Evolutionary conservation across 2,329 filamentous ascomycete genomes (phyloP).

Genomic region (Trichoderma cornu-damae): DNA sequence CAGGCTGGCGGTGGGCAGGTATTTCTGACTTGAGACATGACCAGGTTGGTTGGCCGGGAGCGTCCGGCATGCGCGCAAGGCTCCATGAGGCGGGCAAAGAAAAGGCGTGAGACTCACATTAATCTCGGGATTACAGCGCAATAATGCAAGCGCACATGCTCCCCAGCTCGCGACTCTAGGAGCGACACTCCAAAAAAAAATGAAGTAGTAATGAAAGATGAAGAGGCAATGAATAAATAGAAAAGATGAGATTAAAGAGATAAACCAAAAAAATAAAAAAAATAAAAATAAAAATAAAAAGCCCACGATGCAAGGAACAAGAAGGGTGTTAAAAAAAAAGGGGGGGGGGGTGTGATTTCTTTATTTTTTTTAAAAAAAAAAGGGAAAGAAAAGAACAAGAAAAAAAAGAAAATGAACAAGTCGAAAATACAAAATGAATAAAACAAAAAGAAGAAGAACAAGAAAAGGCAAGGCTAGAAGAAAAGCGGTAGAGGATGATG

Average conservation of each 20-base stretch:
- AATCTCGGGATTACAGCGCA: conserved; percentile 26
- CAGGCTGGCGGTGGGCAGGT: conserved; percentile 1
- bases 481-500: neutral
- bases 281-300: conserved; percentile 3
- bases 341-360: no score
- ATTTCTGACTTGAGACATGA: conserved; percentile 21
- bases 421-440: neutral
- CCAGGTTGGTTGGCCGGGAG: conserved; percentile 30
- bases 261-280: neutral
- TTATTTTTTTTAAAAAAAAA: no score
- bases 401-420: no score
- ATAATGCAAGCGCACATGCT: conserved; percentile 6
- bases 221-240: neutral
- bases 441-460: no score
- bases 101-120: conserved; percentile 35
- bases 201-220: neutral
- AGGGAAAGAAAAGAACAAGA: neutral
- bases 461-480: neutral
- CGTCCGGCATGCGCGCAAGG: conserved; percentile 29
- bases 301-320: neutral
- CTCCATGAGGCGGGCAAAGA: conserved; percentile 25
- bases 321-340: neutral
- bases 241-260: conserved; percentile 4
- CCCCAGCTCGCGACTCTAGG: neutral
- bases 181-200: neutral